phyloP scores from a whole-genome alignment of 768 basidiomycete species.

The Rhodotorula kratochvilovae region DNA sequence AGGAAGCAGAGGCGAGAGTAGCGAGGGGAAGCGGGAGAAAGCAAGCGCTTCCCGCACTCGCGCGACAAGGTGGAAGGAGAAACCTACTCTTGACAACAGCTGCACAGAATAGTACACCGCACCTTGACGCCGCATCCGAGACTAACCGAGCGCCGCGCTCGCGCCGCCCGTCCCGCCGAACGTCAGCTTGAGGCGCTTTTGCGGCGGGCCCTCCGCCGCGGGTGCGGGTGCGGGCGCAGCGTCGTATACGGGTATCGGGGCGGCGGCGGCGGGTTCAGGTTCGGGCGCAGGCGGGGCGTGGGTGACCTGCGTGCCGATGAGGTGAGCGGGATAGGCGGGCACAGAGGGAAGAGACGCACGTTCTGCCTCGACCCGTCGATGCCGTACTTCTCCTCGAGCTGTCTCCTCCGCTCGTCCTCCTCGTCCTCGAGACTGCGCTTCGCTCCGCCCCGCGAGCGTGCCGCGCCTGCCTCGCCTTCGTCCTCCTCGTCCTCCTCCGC shows the following conservation, averaged over 20 bases:
- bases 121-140: too few relatives aligned
- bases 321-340: background rate
- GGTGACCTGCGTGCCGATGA: background rate
- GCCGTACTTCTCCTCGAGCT: background rate
- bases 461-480: background rate
- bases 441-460: background rate
- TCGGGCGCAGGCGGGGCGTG: background rate
- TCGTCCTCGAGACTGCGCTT: background rate
- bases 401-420: background rate
- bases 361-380: background rate
- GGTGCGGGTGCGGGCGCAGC: background rate
- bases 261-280: background rate
- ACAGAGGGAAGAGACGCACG: background rate
- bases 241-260: background rate
- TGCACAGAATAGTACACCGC: too few relatives aligned
- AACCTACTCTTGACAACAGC: too few relatives aligned
- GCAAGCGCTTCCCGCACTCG: too few relatives aligned
- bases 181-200: background rate
- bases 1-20: too few relatives aligned
- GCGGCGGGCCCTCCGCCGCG: background rate
- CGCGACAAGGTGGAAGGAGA: too few relatives aligned
- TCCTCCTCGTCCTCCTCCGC: background rate
- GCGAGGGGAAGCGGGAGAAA: too few relatives aligned
- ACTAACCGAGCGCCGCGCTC: background rate
- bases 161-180: background rate